phyloP scores from a whole-genome alignment of 768 basidiomycete species.

The Leucogyrophana mollusca region DNA sequence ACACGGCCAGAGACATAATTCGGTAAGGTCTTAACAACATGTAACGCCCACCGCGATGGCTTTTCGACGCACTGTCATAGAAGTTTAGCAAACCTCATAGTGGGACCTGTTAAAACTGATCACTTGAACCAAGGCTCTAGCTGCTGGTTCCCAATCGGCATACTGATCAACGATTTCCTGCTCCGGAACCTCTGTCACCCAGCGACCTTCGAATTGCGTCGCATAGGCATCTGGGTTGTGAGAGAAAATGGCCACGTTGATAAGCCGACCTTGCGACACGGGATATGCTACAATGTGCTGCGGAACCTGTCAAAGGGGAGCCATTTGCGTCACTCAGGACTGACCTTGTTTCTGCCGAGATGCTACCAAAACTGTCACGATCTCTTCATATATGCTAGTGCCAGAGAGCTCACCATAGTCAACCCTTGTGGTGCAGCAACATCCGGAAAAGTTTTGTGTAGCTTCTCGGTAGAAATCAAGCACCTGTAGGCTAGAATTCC shows the following conservation, averaged over 20 bases:
- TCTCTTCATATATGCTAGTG: slow-evolving; percentile 1
- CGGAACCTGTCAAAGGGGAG: background rate
- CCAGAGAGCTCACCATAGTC: slow-evolving; percentile 13
- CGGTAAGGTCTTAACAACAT: slow-evolving; percentile 38
- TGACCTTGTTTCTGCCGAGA: slow-evolving; percentile 17
- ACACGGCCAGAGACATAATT: slow-evolving; percentile 38
- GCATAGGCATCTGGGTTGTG: slow-evolving; percentile 21
- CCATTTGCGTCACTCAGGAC: background rate
- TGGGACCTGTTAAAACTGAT: background rate
- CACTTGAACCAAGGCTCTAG: slow-evolving; percentile 12
- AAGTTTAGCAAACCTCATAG: slow-evolving; percentile 2
- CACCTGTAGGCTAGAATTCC: slow-evolving; percentile 38
- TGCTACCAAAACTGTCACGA: slow-evolving; percentile 11
- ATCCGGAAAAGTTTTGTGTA: slow-evolving; percentile 32
- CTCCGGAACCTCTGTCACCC: slow-evolving; percentile 29
- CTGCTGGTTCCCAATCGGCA: slow-evolving; percentile 10
- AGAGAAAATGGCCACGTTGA: slow-evolving; percentile 19
- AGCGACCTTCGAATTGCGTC: slow-evolving; percentile 23
- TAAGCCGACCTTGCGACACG: background rate
- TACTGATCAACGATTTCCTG: slow-evolving; percentile 12
- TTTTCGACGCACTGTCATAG: slow-evolving; percentile 30
- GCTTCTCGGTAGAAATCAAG: slow-evolving; percentile 26
- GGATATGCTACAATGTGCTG: background rate
- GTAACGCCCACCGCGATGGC: slow-evolving; percentile 44
- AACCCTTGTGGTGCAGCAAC: slow-evolving; percentile 22